Base-by-base conservation (phyloP, 495 filamentous ascomycete species). In the Diplogelasinospora grovesii region DNA sequence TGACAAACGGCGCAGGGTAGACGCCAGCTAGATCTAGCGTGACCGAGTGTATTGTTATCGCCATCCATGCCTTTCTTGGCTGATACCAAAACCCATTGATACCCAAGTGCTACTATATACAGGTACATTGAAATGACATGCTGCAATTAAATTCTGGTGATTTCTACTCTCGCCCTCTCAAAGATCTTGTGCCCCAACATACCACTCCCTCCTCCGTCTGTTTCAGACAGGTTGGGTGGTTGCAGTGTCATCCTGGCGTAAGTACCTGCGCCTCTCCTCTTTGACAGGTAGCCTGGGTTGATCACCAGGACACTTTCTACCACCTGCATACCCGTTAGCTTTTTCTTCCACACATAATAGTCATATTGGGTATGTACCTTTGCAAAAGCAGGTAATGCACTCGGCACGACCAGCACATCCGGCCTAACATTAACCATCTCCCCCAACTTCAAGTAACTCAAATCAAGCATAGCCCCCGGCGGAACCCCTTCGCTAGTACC, bases 261-360 rank as follows among this genome's bases (percentile, higher is more conserved):
- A 2, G 85, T 89, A 4, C 89, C 89, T 1, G 88, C 69, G 0
- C 75, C 86, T 51, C 77, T 78, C 42, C 81, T 74, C 53, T 94
- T 94, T 16, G 85, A 89, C n/a, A 93, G 61, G 31, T 77, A 83
- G 1, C 89, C 88, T 0, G 89, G 89, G 63, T 95, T 95, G 57
- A 95, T 81, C 5, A 86, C 81, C 0, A 92, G 63, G 3, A 94
- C 86, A 46, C 78, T 83, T 48, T 95, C 83, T 7, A 95, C 78
- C 6, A 93, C 86, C 85, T 89, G 52, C 4, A 41, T 22, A 1
- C 10, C 1, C 8, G 43, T 57, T 25, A 64, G 48, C 7, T 4
- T 3, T 13, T 13, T 14, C 29, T 16, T n/a, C 8, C 11, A 39
- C 29, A 5, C 27, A 20, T 26, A 19, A n/a, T n/a, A n/a, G n/a